Evolutionary conservation across 257 asterid species (phyloP), one percentile per base, ranked within the genome.

Genomic region (Scutellaria minor): DNA sequence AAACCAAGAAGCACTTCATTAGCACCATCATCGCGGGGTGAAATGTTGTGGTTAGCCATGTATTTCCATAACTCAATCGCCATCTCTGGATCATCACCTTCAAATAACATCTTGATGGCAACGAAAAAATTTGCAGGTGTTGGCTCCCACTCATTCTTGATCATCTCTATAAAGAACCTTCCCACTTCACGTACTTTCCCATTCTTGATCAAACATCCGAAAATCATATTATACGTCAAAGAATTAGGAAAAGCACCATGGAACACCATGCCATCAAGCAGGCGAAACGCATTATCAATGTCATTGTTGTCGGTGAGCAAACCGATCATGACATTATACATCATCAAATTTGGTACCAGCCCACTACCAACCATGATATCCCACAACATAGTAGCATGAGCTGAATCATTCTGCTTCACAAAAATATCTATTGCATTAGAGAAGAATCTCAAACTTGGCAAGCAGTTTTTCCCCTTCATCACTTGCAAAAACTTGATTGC

Each of bases 361-460:
- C 87, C 90, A 45, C 81, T 53, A 20, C 80, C 84, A 59, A 85
- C 76, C 92, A 90, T 87, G 64, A 80, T 72, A 60, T 82, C 92
- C 96, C 96, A 90, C 79, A 90, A 64, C 75, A 72, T 68, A 42
- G 77, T 47, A 50, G 92, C 94, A 40, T 75, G 82, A 45, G 82
- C 77, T 8, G 88, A 73, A 70, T 87, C 89, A 20, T 88, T 84
- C 82, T 84, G 83, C 82, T 80, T 79, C 64, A 73, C 80, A 41
- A 87, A 88, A 62, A 80, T 63, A 73, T 90, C 90, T 37, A 90
- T 80, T 7, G 94, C 89, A 65, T 76, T 87, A 51, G 89, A 86
- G 71, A 87, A 87, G 83, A 87, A 89, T 79, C 88, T 83, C 82
- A 81, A 77, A 83, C 94, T 88, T 72, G 96, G 96, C 75, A 90